Conservation (phyloP, 192 early-diverging fungal species). For the Gryganskiella cystojenkinii region DNA sequence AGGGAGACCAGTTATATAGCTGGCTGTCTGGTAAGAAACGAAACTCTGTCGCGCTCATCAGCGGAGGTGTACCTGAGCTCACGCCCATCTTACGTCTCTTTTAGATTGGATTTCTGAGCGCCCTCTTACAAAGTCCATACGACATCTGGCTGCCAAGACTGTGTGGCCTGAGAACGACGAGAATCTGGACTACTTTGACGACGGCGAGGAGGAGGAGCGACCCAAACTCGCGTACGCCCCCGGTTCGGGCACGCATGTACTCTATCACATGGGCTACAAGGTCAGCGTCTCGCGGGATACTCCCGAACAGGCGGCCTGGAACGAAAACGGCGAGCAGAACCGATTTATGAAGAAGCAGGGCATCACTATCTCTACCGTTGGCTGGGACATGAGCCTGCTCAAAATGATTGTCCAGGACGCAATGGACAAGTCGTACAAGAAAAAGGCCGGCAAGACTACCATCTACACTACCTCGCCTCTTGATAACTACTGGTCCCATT, state of each 20-base stretch:
- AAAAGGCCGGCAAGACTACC: constrained; percentile 51
- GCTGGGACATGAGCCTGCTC: constrained; percentile 36
- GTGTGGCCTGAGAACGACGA: constrained; percentile 30
- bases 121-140: constrained; percentile 45
- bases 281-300: constrained; percentile 45
- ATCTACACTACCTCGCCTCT: constrained; percentile 48
- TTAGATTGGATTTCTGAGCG: constrained; percentile 51
- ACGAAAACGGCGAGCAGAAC: constrained; percentile 32
- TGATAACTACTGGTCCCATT: constrained; percentile 47
- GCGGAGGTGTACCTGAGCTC: background rate
- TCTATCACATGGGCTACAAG: constrained; percentile 51
- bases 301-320: constrained; percentile 31
- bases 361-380: constrained; percentile 41
- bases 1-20: constrained; percentile 48
- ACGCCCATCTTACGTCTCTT: background rate
- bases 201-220: constrained; percentile 29
- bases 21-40: constrained; percentile 44
- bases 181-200: constrained; percentile 3
- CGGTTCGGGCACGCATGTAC: constrained; percentile 38
- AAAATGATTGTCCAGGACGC: constrained; percentile 46
- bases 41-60: background rate
- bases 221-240: constrained; percentile 39
- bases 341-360: constrained; percentile 44
- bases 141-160: constrained; percentile 49
- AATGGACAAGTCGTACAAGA: constrained; percentile 50